Conservation (phyloP, 2,329 filamentous ascomycete species). For the Plectosphaerella plurivora region DNA sequence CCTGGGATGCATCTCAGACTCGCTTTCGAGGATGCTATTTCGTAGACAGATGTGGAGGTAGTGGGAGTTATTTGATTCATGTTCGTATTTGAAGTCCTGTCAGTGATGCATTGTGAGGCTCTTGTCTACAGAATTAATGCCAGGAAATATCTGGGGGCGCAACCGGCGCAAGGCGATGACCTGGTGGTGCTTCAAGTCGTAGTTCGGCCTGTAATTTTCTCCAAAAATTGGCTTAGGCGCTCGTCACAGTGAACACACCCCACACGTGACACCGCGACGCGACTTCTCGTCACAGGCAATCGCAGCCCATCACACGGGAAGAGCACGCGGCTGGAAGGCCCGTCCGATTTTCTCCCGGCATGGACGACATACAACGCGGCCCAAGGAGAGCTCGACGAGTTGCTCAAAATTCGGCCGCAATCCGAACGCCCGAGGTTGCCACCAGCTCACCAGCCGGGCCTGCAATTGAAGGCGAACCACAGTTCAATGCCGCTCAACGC, state of each 20-base stretch:
- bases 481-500: conserved; percentile 1
- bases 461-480: neutral
- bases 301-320: neutral
- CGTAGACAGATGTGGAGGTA: too few relatives aligned
- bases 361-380: conserved; percentile 3
- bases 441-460: conserved; percentile 1
- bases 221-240: neutral
- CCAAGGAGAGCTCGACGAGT: conserved; percentile 3
- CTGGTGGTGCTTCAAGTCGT: neutral
- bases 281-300: neutral
- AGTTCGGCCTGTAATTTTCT: neutral
- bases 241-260: neutral
- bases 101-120: neutral
- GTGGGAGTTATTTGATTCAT: neutral
- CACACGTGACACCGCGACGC: neutral
- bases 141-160: too few relatives aligned
- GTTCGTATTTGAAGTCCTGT: neutral
- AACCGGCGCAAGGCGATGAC: too few relatives aligned
- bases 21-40: neutral
- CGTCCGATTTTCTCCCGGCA: neutral
- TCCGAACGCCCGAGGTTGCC: neutral
- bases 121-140: too few relatives aligned
- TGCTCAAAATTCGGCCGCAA: neutral
- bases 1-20: conserved; percentile 4
- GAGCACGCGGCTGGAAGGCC: neutral